Evolutionary conservation across 768 basidiomycete species (phyloP).

Genomic region (Trametes gibbosa): DNA sequence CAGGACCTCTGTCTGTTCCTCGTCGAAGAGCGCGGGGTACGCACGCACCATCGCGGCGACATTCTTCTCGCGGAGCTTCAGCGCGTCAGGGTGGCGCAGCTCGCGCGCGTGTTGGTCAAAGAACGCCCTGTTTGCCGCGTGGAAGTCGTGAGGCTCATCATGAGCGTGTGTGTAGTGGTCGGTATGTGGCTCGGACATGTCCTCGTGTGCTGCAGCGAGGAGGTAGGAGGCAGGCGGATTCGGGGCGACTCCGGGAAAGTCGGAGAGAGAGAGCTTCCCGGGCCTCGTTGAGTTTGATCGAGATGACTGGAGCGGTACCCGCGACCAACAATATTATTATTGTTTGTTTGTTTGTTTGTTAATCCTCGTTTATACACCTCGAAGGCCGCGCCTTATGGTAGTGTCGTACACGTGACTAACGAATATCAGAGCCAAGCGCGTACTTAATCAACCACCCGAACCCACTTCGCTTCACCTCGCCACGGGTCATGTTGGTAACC

Average conservation of each 20-base stretch:
- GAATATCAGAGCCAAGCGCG: no score
- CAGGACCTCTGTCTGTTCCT: constrained; percentile 55
- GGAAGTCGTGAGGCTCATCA: background rate
- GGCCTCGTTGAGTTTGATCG: constrained; percentile 4
- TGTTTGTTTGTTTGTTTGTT: no score
- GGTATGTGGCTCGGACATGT: background rate
- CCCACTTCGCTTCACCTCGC: no score
- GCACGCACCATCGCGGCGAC: constrained; percentile 31
- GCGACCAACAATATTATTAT: background rate
- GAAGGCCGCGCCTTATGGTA: no score
- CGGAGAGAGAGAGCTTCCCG: background rate
- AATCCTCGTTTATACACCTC: no score
- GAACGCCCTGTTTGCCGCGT: background rate
- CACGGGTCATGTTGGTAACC: no score
- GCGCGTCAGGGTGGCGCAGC: background rate
- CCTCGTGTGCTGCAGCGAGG: background rate
- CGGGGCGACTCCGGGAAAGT: background rate
- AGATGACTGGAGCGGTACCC: background rate
- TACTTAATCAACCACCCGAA: no score
- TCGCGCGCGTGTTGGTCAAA: constrained; percentile 3
- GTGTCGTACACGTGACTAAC: no score
- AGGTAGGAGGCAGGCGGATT: background rate
- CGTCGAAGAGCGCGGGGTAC: constrained; percentile 42
- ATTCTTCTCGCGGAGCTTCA: constrained; percentile 24
- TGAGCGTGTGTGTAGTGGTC: background rate